A percentile compares a stretch with the other conserved stretches of the same genome.
phyloP scores from a whole-genome alignment of 2,329 filamentous ascomycete species.

The Cercospora sp. region DNA sequence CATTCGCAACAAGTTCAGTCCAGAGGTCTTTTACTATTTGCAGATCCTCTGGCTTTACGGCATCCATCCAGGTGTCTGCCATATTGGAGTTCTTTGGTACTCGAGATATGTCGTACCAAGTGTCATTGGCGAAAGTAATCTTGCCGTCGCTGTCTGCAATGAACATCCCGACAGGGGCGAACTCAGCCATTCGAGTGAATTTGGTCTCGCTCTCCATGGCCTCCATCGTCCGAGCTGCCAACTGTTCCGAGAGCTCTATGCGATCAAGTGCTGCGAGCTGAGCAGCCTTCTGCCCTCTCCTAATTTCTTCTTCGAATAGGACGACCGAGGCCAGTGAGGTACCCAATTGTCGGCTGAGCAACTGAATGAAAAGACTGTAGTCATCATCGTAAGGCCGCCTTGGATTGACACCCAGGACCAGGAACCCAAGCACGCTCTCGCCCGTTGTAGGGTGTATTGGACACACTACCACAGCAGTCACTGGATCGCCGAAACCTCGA shows the following conservation, averaged over 20 bases:
- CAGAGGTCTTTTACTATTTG: conserved; percentile 60
- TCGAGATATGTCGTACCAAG: conserved; percentile 68
- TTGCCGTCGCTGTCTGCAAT: conserved; percentile 71
- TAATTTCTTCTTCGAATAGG: conserved; percentile 80
- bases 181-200: conserved; percentile 82
- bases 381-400: conserved; percentile 77
- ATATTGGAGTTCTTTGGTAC: conserved; percentile 58
- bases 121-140: conserved; percentile 80
- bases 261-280: conserved; percentile 73
- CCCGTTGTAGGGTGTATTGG: conserved; percentile 76
- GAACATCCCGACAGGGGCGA: conserved; percentile 80
- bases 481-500: conserved; percentile 70
- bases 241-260: conserved; percentile 73
- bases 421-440: conserved; percentile 72
- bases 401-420: conserved; percentile 77
- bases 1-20: conserved; percentile 61
- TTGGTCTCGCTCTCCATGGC: conserved; percentile 67
- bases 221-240: conserved; percentile 62
- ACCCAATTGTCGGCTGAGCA: conserved; percentile 72
- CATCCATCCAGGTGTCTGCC: conserved; percentile 71
- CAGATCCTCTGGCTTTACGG: conserved; percentile 67
- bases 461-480: conserved; percentile 70
- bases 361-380: conserved; percentile 73
- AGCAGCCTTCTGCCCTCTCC: conserved; percentile 70
- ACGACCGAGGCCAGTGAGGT: conserved; percentile 81